phyloP scores from a whole-genome alignment of 2,329 filamentous ascomycete genomes.

The Aspergillus sp. region DNA sequence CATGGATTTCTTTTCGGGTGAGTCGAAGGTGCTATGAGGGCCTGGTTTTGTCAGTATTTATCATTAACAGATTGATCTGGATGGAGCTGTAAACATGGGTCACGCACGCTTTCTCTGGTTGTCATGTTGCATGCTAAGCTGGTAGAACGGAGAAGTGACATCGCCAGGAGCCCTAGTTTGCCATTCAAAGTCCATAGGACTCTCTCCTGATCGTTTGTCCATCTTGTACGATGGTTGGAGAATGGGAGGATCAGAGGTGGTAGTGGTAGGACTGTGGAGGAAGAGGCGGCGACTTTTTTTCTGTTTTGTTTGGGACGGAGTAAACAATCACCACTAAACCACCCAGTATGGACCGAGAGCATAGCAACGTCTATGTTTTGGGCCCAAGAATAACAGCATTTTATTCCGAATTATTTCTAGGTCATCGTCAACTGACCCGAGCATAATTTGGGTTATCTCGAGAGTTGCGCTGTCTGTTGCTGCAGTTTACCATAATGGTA shows the following conservation, averaged over 20 bases:
- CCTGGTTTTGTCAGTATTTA: constrained; percentile 20
- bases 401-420: not conserved
- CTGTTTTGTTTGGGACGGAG: not conserved
- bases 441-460: too few relatives aligned
- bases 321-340: not conserved
- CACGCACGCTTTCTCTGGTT: constrained; percentile 39
- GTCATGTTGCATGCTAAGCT: constrained; percentile 39
- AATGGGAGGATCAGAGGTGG: constrained; percentile 5
- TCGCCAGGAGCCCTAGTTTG: constrained; percentile 40
- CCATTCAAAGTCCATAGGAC: constrained; percentile 48
- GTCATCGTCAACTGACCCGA: too few relatives aligned
- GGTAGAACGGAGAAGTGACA: constrained; percentile 41
- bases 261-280: constrained; percentile 13
- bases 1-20: constrained; percentile 43
- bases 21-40: constrained; percentile 36
- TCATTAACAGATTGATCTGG: not conserved
- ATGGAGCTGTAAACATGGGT: not conserved
- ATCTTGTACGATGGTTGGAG: constrained; percentile 17
- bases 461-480: too few relatives aligned
- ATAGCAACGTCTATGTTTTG: not conserved
- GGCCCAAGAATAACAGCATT: not conserved
- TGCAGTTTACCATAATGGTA: too few relatives aligned
- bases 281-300: constrained; percentile 9
- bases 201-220: constrained; percentile 37
- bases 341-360: not conserved